These are phyloP conservation scores for Globisporangium middletonii DNA, from an alignment of 352 stramenopile species.

Conservation along the genomic window DNA sequence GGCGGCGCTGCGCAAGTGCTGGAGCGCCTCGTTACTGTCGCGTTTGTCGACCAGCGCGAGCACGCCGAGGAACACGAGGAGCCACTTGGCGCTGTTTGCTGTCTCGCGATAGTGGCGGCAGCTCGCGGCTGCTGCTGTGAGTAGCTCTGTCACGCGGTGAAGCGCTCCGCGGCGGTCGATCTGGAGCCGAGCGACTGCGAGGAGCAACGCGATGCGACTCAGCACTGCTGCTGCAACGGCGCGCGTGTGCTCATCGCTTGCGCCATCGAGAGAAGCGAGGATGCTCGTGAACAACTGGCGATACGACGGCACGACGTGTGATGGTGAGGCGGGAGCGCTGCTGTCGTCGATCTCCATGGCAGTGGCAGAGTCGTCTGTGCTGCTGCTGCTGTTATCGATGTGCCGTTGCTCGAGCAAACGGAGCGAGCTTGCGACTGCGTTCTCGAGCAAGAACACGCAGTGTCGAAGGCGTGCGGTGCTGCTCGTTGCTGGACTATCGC, in stretches of 20 bases:
- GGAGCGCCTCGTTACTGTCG: conserved; percentile 8
- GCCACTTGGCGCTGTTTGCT: conserved; percentile 12
- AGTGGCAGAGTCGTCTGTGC: background rate
- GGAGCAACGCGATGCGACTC: conserved; percentile 7
- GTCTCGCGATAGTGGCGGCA: conserved; percentile 1
- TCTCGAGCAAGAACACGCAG: conserved; percentile 8
- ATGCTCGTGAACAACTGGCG: background rate
- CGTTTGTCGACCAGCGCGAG: conserved; percentile 17
- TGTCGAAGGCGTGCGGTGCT: background rate
- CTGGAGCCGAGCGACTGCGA: conserved; percentile 4
- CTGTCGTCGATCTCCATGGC: background rate
- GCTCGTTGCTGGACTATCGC: too few relatives aligned
- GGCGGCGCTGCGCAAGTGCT: conserved; percentile 18
- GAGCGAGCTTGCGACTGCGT: background rate
- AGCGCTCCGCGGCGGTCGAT: background rate
- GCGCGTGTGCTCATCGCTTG: background rate
- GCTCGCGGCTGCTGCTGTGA: background rate
- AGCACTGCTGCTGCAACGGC: conserved; percentile 3
- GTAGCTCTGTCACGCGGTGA: conserved; percentile 1
- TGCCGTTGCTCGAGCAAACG: background rate
- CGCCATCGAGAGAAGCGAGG: background rate
- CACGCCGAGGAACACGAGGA: conserved; percentile 42
- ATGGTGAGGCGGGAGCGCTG: background rate
- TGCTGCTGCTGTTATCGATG: background rate
- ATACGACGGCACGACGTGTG: background rate